Evolutionary conservation across 2,329 filamentous ascomycete genomes (phyloP).

Genomic region (Tricladium varicosporioides): DNA sequence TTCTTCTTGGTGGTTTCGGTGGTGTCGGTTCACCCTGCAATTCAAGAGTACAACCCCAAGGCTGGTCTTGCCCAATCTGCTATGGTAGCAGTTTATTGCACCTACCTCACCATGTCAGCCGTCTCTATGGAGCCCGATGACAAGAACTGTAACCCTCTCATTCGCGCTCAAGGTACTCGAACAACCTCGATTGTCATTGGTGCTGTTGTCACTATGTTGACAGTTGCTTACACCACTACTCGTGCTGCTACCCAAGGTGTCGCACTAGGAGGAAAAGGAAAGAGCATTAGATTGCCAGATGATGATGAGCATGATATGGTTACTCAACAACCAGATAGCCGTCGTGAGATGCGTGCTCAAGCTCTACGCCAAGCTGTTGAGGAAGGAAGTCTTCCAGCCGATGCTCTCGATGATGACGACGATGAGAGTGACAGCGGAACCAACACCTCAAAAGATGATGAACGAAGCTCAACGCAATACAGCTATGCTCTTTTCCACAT

Average conservation of each 20-base stretch:
- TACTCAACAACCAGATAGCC: constrained; percentile 73
- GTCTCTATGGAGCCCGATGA: constrained; percentile 98
- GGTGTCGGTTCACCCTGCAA: constrained; percentile 82
- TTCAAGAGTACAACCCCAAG: constrained; percentile 90
- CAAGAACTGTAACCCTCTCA: constrained; percentile 87
- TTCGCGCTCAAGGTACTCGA: constrained; percentile 80
- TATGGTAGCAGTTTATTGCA: constrained; percentile 97
- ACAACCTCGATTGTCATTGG: constrained; percentile 90
- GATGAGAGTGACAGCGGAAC: constrained; percentile 55
- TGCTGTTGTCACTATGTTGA: constrained; percentile 93
- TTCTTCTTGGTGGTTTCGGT: constrained; percentile 77
- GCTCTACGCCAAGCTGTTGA: constrained; percentile 89
- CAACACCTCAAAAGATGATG: constrained; percentile 75
- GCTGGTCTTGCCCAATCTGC: constrained; percentile 95
- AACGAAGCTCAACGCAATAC: constrained; percentile 87
- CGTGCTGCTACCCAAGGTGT: constrained; percentile 90
- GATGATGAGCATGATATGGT: constrained; percentile 87
- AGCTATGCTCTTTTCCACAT: constrained; percentile 95
- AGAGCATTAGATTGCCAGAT: constrained; percentile 59
- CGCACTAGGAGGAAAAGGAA: constrained; percentile 63
- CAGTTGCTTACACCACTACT: constrained; percentile 95
- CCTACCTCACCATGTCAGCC: constrained; percentile 95
- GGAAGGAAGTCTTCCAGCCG: constrained; percentile 86
- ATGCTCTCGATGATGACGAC: constrained; percentile 74
- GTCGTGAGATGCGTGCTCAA: constrained; percentile 89